These are phyloP conservation scores for Pichia sp. DNA, from an alignment of 1,139 yeast genomes.

Conservation along the genomic window DNA sequence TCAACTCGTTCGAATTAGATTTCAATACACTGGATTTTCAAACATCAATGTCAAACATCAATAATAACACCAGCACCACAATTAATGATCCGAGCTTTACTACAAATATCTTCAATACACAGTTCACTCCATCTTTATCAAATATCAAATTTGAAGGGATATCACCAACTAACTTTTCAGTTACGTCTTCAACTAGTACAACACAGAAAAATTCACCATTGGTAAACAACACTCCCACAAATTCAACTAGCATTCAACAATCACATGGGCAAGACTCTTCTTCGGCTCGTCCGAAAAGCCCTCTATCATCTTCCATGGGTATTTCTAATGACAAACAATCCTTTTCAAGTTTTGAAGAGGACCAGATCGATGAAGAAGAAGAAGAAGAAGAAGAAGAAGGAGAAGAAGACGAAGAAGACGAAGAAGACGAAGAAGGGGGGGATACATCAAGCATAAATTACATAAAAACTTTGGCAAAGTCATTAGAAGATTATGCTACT, in stretches of 20 bases:
- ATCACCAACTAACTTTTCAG: constrained; percentile 22
- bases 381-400: constrained; percentile 1
- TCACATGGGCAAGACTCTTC: neutral
- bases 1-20: constrained; percentile 26
- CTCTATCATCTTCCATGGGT: neutral
- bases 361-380: neutral
- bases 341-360: neutral
- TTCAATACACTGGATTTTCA: constrained; percentile 11
- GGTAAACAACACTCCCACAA: neutral
- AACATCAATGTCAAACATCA: neutral
- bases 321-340: neutral
- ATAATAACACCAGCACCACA: neutral
- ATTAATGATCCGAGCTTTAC: neutral
- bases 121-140: constrained; percentile 3
- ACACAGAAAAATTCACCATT: neutral
- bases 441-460: constrained; percentile 18
- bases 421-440: constrained; percentile 3
- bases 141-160: constrained; percentile 15
- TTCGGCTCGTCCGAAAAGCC: neutral
- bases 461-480: constrained; percentile 21
- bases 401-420: constrained; percentile 7
- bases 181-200: constrained; percentile 10
- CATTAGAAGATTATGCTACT: constrained; percentile 7
- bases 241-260: neutral
- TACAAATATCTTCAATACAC: neutral